Evolutionary conservation across 176 grass and related monocot genomes (phyloP), one percentile per base, ranked within the genome.

Genomic region (Carex cristatella): DNA sequence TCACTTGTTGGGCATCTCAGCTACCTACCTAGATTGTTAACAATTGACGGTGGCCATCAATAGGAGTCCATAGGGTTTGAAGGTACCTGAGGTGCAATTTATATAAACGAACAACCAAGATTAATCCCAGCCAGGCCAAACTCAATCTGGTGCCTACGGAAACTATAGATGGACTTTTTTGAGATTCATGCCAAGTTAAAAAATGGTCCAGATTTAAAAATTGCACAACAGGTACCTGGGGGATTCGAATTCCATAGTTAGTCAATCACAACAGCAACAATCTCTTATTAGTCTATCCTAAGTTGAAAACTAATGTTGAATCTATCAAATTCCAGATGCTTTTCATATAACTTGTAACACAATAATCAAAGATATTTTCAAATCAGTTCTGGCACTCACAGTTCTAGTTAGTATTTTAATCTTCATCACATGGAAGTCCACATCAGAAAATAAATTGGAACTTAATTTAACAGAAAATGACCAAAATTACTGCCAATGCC

Each of bases 401-500:
- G n/a, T 48, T 72, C 40, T 72, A 27, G 18, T 44, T 51, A 44
- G 38, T 0, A 51, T 51, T 73, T 2, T 2, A 33, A 33, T 33
- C 33, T 33, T 33, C 33, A 33, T 73, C 16, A 11, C 69, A 73
- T 55, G n/a, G n/a, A 33, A 33, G 72, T 63, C 42, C 5, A 82
- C 42, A 4, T 46, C 1, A 72, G 19, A 15, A 74, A 18, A 37
- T 4, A 51, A 30, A 82, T 18, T 32, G 10, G 60, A 84, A 60
- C 31, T 16, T 35, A 61, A 65, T 44, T 61, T 40, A 58, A 38
- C 10, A 53, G 27, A 72, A 63, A 15, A 66, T 31, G 2, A 65
- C 18, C 14, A 62, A 32, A 59, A 81, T 85, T 87, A 98, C 95
- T 88, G 81, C 87, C 73, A 90, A 64, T 46, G 95, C 85, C n/a